Percentiles rank a stretch among this genome's conserved stretches.
Conservation (phyloP, 768 basidiomycete species). For the Tubosaeta sp. region DNA sequence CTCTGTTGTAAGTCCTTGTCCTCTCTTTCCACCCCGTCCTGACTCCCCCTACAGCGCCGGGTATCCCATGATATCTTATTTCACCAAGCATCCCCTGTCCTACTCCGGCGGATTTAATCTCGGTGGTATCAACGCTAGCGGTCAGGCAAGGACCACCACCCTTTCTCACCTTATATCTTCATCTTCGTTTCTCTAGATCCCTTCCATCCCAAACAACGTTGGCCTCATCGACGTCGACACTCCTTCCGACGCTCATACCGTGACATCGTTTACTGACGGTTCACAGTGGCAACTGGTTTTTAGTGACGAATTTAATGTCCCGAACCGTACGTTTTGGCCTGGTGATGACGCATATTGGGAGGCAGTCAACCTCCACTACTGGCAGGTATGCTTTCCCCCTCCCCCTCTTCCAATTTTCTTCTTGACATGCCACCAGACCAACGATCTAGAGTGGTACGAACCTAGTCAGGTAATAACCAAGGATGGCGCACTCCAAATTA, state of each 20-base stretch:
- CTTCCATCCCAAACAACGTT: conserved; percentile 56
- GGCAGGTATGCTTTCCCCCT: conserved; percentile 42
- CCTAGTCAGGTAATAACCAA: conserved; percentile 73
- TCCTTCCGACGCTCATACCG: conserved; percentile 53
- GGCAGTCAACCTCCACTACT: conserved; percentile 77
- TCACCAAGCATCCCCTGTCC: conserved; percentile 41
- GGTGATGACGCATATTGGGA: conserved; percentile 90
- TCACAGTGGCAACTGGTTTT: conserved; percentile 65
- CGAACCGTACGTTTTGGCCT: conserved; percentile 74
- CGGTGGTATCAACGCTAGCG: conserved; percentile 72
- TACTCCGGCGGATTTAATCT: conserved; percentile 63
- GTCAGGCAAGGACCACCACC: conserved; percentile 47
- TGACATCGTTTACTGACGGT: conserved; percentile 49
- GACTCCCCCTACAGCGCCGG: conserved; percentile 43
- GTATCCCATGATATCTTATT: conserved; percentile 59
- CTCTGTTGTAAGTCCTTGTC: conserved; percentile 51
- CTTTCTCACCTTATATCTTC: background rate
- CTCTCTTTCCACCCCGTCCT: background rate
- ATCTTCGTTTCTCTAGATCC: conserved; percentile 38
- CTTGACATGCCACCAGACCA: conserved; percentile 40
- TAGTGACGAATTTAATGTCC: conserved; percentile 83
- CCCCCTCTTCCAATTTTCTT: background rate
- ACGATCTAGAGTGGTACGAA: conserved; percentile 87
- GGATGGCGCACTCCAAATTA: conserved; percentile 72
- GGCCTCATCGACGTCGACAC: conserved; percentile 77